These are phyloP conservation scores for Berberis thunbergii DNA, from an alignment of 164 flowering plant genomes.

Conservation along the genomic window DNA sequence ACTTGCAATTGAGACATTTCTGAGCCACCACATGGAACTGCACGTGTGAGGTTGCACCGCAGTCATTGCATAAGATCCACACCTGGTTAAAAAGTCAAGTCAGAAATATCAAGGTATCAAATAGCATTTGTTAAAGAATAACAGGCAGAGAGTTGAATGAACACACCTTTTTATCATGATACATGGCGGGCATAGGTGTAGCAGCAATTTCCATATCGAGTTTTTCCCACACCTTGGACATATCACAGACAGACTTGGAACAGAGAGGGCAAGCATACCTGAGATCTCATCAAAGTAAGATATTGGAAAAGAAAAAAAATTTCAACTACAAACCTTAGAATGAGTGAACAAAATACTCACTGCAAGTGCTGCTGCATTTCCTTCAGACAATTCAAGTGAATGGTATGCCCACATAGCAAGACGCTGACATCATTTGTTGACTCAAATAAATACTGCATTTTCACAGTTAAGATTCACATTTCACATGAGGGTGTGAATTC, in stretches of 20 bases:
- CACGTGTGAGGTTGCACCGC: constrained; percentile 52
- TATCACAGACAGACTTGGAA: constrained; percentile 89
- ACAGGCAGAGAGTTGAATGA: neutral
- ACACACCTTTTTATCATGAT: constrained; percentile 51
- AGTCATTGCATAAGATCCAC: constrained; percentile 79
- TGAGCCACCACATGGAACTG: constrained; percentile 72
- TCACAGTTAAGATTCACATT: no score
- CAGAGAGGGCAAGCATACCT: constrained; percentile 93
- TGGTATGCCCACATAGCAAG: no score
- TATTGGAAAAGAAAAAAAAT: neutral
- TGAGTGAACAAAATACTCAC: no score
- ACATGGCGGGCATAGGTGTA: constrained; percentile 78
- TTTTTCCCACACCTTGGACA: constrained; percentile 96
- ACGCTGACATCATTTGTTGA: no score
- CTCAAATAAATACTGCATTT: no score
- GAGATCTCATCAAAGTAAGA: neutral
- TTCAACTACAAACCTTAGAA: neutral
- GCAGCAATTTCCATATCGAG: constrained; percentile 80
- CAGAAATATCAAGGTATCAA: no score
- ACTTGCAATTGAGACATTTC: constrained; percentile 74
- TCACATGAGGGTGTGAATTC: no score
- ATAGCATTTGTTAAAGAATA: neutral
- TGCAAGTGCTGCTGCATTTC: no score
- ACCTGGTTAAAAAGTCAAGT: constrained; percentile 21
- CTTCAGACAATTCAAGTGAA: no score